Evolutionary conservation across 495 filamentous ascomycete species (phyloP).

Genomic region (Massariosphaeria phaeospora): DNA sequence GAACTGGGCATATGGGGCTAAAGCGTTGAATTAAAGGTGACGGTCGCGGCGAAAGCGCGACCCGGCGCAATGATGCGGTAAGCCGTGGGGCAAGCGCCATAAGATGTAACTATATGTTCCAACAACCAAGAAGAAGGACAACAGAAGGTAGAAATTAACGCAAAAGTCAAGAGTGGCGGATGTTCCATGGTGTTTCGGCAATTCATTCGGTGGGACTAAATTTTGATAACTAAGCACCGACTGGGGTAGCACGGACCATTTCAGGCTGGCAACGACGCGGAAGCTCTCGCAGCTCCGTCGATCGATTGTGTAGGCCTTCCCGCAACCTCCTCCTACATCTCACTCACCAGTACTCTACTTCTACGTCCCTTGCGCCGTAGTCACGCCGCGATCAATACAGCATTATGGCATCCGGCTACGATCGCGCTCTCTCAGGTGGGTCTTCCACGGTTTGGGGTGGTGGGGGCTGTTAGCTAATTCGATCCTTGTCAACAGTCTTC

Average conservation of each 20-base stretch:
- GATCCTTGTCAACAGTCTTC: constrained; percentile 33
- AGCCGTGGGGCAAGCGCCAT: constrained; percentile 32
- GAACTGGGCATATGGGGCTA: constrained; percentile 18
- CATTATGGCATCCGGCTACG: constrained; percentile 43
- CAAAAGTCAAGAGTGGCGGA: not conserved
- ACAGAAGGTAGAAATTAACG: not conserved
- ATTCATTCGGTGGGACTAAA: not conserved
- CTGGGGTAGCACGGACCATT: constrained; percentile 22
- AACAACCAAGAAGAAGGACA: constrained; percentile 1
- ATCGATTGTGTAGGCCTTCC: constrained; percentile 1
- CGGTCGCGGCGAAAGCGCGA: constrained; percentile 5
- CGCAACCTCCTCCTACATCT: not conserved
- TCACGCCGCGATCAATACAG: not conserved
- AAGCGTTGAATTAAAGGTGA: constrained; percentile 4
- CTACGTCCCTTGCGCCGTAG: no score
- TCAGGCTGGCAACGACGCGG: constrained; percentile 30
- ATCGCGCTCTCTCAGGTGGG: constrained; percentile 43
- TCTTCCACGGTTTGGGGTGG: not conserved
- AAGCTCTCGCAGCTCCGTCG: constrained; percentile 33
- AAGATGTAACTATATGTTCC: not conserved
- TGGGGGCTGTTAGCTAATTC: constrained; percentile 15
- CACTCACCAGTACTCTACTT: no score
- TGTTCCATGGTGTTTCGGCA: not conserved
- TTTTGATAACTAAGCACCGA: not conserved
- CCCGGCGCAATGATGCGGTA: constrained; percentile 24